phyloP scores from a whole-genome alignment of 306 rosid species.

The Medicago lupulina region DNA sequence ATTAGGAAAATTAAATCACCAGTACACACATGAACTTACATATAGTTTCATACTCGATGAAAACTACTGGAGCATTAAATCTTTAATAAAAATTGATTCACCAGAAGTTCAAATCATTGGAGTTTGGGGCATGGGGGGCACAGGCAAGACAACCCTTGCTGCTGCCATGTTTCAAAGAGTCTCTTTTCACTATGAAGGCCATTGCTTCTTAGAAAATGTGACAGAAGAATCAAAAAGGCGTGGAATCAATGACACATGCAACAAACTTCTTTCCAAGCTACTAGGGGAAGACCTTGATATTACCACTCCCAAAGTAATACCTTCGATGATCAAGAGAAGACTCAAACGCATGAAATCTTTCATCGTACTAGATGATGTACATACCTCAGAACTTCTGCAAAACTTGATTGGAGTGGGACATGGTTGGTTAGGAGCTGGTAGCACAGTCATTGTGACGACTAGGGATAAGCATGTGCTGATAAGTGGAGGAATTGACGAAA shows the following conservation, averaged over 20 bases:
- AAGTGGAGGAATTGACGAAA: not conserved
- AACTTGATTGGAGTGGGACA: not conserved
- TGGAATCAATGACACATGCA: not conserved
- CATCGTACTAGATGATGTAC: no score
- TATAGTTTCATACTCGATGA: not conserved
- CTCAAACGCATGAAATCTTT: no score
- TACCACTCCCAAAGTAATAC: not conserved
- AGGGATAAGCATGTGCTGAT: conserved; percentile 23
- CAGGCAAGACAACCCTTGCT: conserved; percentile 11
- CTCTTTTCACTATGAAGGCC: not conserved
- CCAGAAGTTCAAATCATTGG: not conserved
- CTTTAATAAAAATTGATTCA: not conserved
- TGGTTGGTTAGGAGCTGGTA: conserved; percentile 20
- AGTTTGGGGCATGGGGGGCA: not conserved
- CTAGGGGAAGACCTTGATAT: not conserved
- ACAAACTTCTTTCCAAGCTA: conserved; percentile 7
- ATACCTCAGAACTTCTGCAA: no score
- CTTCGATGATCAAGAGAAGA: not conserved
- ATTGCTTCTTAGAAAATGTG: conserved; percentile 30
- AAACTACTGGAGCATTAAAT: not conserved
- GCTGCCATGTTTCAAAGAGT: conserved; percentile 1
- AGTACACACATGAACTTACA: not conserved
- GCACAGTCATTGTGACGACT: conserved; percentile 34
- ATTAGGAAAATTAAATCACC: not conserved
- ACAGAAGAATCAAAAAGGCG: not conserved